These are phyloP conservation scores for Picochlorum sp. DNA, from an alignment of 139 green algal species.

Conservation along the genomic window DNA sequence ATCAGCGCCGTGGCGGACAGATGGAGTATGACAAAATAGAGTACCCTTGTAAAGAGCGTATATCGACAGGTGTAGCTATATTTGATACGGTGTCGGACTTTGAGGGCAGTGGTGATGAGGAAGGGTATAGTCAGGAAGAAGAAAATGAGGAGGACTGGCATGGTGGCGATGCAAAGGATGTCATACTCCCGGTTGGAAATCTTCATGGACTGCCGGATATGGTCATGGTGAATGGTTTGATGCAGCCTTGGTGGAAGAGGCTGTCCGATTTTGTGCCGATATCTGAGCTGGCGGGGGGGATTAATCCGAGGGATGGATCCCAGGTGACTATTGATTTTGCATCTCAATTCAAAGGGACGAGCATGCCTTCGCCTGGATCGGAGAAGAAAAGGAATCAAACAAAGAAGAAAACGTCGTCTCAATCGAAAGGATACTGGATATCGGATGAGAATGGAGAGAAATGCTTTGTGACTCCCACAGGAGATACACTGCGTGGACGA, in stretches of 20 bases:
- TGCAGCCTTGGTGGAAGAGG: slow-evolving; percentile 9
- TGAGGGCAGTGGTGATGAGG: not conserved
- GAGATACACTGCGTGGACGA: not conserved
- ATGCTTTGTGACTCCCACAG: not conserved
- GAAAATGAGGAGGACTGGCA: not conserved
- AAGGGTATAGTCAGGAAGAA: not conserved
- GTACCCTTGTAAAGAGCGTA: not conserved
- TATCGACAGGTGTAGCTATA: not conserved
- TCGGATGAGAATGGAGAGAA: slow-evolving; percentile 1
- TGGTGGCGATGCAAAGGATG: too few relatives aligned
- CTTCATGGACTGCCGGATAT: not conserved
- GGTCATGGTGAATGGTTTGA: not conserved
- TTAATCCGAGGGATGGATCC: slow-evolving; percentile 6
- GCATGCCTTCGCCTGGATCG: not conserved
- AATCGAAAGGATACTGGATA: slow-evolving; percentile 7
- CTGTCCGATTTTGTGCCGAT: slow-evolving; percentile 12
- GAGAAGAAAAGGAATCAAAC: not conserved
- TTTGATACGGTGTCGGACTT: not conserved
- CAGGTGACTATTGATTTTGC: slow-evolving; percentile 15
- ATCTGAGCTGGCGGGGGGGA: not conserved
- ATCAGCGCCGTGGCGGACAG: not conserved
- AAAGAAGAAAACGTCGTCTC: not conserved
- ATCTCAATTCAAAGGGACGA: slow-evolving; percentile 10
- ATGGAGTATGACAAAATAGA: not conserved
- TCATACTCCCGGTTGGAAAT: not conserved